These are phyloP conservation scores for Cornus florida DNA, from an alignment of 148 eudicot species.

Conservation along the genomic window DNA sequence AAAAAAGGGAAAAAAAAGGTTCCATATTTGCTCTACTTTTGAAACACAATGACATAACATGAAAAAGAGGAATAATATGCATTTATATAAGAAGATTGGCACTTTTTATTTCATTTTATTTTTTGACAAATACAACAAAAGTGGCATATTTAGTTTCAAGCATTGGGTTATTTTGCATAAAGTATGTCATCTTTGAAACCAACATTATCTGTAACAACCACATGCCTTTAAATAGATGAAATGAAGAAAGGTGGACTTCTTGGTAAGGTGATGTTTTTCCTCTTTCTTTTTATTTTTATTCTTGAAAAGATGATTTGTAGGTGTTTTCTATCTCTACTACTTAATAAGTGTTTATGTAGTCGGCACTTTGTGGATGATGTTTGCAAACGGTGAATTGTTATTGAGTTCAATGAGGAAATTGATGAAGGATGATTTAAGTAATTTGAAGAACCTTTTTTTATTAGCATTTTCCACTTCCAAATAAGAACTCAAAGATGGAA, in stretches of 20 bases:
- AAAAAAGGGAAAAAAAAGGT: not conserved
- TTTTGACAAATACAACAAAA: too few species aligned
- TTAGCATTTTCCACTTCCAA: not conserved
- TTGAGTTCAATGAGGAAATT: too few species aligned
- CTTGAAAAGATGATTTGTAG: not conserved
- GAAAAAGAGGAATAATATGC: not conserved
- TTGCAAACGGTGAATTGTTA: not conserved
- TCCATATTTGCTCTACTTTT: not conserved
- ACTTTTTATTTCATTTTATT: too few species aligned
- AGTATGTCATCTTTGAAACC: too few species aligned
- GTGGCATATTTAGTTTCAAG: not conserved
- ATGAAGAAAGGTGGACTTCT: not conserved
- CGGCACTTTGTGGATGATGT: too few species aligned
- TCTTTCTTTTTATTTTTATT: too few species aligned
- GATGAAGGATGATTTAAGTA: too few species aligned
- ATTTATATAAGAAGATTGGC: too few species aligned
- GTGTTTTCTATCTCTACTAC: too few species aligned
- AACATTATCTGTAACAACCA: too few species aligned
- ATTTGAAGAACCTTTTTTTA: not conserved
- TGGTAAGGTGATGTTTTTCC: not conserved
- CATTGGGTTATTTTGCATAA: not conserved
- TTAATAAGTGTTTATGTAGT: too few species aligned
- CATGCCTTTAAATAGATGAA: not conserved
- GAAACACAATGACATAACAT: not conserved
- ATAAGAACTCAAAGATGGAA: too few species aligned